Percentiles rank a stretch among this genome's conserved stretches.
These are phyloP conservation scores for Lentithecium fluviatile DNA, from an alignment of 495 filamentous ascomycete genomes.

Conservation along the genomic window DNA sequence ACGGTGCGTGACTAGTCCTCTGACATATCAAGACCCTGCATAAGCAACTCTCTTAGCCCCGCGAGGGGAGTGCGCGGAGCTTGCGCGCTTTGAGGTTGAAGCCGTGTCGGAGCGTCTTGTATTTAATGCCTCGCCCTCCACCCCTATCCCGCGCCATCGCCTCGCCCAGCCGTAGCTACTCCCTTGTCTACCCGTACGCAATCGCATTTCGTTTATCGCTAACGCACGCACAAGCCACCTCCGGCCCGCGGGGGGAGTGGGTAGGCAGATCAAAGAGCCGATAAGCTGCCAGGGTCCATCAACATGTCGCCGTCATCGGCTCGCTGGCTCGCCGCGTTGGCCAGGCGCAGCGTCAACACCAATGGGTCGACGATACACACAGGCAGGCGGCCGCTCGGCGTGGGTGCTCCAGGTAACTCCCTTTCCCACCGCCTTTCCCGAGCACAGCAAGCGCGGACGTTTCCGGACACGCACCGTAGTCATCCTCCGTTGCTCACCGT, in stretches of 20 bases:
- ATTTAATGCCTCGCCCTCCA: no score
- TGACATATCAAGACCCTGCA: background rate
- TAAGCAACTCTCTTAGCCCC: no score
- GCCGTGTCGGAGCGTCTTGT: no score
- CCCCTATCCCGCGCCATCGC: background rate
- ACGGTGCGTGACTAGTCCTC: background rate
- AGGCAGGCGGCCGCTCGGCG: background rate
- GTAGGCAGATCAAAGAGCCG: slow-evolving; percentile 29
- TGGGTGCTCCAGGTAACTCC: slow-evolving; percentile 32
- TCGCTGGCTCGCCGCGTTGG: slow-evolving; percentile 18
- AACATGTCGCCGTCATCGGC: slow-evolving; percentile 29
- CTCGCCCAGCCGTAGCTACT: background rate
- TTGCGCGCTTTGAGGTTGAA: no score
- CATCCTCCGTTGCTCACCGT: slow-evolving; percentile 19
- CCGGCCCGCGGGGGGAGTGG: slow-evolving; percentile 11
- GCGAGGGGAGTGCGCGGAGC: no score
- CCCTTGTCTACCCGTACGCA: slow-evolving; percentile 6
- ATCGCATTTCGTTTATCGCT: slow-evolving; percentile 13
- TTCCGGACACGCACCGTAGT: background rate
- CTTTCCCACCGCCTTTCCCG: slow-evolving; percentile 6
- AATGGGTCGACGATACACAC: slow-evolving; percentile 6
- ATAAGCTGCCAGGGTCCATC: slow-evolving; percentile 22
- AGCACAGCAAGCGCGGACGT: background rate
- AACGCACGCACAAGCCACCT: background rate
- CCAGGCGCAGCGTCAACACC: slow-evolving; percentile 9